phyloP scores from a whole-genome alignment of 192 early-diverging fungal genomes.

The Umbelopsis isabellina region DNA sequence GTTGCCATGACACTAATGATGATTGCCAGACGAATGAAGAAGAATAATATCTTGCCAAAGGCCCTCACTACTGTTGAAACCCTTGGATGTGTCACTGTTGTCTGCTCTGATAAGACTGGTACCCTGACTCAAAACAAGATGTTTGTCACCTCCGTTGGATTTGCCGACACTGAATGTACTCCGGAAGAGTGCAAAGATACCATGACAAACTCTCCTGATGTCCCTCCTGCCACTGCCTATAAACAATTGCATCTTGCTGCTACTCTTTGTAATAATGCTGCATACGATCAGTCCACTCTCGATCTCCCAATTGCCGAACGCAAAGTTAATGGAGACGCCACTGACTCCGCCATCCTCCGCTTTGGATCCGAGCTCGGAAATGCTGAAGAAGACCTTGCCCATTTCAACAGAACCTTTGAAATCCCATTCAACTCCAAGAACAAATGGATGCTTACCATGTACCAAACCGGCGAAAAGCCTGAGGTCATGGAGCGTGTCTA shows the following conservation, averaged over 20 bases:
- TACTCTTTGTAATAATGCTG: constrained; percentile 67
- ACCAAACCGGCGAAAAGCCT: constrained; percentile 35
- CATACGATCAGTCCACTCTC: constrained; percentile 36
- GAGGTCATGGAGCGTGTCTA: constrained; percentile 40
- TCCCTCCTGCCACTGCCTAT: constrained; percentile 19
- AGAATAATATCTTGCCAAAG: constrained; percentile 71
- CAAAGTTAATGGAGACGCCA: constrained; percentile 76
- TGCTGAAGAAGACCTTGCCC: constrained; percentile 19
- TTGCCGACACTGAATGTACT: constrained; percentile 44
- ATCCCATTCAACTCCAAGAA: constrained; percentile 75
- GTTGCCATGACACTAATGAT: constrained; percentile 73
- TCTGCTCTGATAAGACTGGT: constrained; percentile 85
- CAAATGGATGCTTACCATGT: constrained; percentile 67
- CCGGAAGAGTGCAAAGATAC: constrained; percentile 28
- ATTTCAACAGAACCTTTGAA: constrained; percentile 41
- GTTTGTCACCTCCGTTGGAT: constrained; percentile 52
- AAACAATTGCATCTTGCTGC: constrained; percentile 47
- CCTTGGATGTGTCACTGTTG: constrained; percentile 74
- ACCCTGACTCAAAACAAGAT: constrained; percentile 81
- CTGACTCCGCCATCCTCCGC: constrained; percentile 78
- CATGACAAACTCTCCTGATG: constrained; percentile 19
- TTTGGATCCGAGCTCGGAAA: constrained; percentile 55
- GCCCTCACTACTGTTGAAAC: constrained; percentile 85
- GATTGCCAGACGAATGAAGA: constrained; percentile 72
- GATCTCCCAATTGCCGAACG: constrained; percentile 63